phyloP scores from a whole-genome alignment of 179 eudicot genomes.

The Silene noctiflora region DNA sequence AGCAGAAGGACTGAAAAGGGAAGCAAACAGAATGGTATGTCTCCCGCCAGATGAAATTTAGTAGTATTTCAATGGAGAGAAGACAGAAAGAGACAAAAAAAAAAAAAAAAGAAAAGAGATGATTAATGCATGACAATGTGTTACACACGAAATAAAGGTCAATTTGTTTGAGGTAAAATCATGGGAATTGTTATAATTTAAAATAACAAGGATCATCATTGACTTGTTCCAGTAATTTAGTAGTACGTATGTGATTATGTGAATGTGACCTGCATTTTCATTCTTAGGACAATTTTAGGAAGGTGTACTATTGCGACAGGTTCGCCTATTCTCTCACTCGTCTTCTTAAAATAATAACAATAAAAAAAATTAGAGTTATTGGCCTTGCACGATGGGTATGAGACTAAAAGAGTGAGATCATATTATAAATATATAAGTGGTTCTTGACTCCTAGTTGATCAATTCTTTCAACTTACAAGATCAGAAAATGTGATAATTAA shows the following conservation, averaged over 20 bases:
- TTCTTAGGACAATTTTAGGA: not conserved
- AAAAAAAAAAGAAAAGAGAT: too few species aligned
- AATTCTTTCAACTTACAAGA: too few species aligned
- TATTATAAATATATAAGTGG: too few species aligned
- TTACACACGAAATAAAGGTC: not conserved
- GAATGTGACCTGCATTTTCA: not conserved
- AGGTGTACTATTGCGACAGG: not conserved
- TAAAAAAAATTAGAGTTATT: too few species aligned
- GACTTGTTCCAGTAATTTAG: not conserved
- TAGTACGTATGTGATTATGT: not conserved
- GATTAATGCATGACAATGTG: conserved; percentile 11
- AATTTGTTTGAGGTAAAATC: not conserved
- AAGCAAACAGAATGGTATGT: not conserved
- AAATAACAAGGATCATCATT: conserved; percentile 5
- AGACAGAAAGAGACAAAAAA: not conserved
- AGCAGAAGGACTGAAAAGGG: not conserved
- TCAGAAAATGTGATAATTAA: too few species aligned
- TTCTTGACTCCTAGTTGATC: too few species aligned
- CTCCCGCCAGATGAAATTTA: not conserved
- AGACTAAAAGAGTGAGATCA: too few species aligned
- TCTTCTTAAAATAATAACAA: too few species aligned
- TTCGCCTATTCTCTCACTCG: not conserved
- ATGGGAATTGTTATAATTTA: not conserved
- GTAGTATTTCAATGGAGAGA: conserved; percentile 13
- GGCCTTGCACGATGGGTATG: too few species aligned